Evolutionary conservation across 2,329 filamentous ascomycete species (phyloP), one percentile per base, ranked within the genome.

Genomic region (Monosporascus cannonballus): DNA sequence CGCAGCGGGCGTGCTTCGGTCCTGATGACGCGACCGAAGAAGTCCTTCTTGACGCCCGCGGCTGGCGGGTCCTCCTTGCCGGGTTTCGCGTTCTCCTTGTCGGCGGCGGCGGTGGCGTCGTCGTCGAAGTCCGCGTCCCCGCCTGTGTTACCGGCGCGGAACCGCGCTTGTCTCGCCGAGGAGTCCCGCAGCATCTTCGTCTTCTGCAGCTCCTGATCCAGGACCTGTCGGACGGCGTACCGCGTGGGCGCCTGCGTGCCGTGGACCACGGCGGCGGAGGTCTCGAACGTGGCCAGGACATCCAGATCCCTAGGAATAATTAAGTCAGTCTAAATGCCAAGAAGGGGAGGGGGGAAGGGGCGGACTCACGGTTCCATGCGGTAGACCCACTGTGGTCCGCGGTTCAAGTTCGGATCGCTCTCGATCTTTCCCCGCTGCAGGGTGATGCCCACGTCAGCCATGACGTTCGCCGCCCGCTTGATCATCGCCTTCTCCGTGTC

Each of bases 191-290:
- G 74, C 30, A 80, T 73, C 14, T 86, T 80, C 47, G 90, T 86
- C 64, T 87, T 90, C 55, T 83, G 83, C 62, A 93, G 88, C 68
- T 97, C 93, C 67, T 94, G 90, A 64, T 96, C 91, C 1, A 99
- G 79, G 8, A 96, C 92, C 68, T 96, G 93, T 22, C 94, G 85
- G 6, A 99, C 87, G 1, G 93, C 93, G 65, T 90, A 99, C n/a
- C 94, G 83, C 0, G 90, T 90, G 0, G 89, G 90, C 1, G 83
- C 84, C 9, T 83, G 80, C 2, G 81, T 80, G 38, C 77, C 73
- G 17, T 81, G 72, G 2, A 76, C 62, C 4, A 78, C 72, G 4
- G 82, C 73, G 2, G 78, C 72, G 7, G 79, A 81, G 0, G 90
- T 90, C 60, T 89, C 85, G 61, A 89, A 97, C 0, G 80, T 79